Evolutionary conservation across 202 grass and related monocot genomes (phyloP), one percentile per base, ranked within the genome.

Genomic region (Elaeis oleifera): DNA sequence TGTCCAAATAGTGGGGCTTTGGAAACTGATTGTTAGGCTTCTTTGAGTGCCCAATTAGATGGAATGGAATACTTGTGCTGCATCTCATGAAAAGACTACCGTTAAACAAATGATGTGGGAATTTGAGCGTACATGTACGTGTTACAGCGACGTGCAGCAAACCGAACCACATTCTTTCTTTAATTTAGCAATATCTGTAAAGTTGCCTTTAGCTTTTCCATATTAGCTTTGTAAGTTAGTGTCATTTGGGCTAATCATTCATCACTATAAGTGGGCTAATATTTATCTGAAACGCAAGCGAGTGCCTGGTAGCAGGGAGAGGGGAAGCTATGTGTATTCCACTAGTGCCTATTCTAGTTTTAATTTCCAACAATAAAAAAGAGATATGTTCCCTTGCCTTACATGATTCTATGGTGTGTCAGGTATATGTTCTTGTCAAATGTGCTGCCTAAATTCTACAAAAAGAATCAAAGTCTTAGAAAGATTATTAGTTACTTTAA

Each of bases 211-310:
- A 44, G 4, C 58, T 60, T 60, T 60, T 32, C 16, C 27, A 36
- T 36, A 3, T 36, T 7, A 28, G 17, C 29, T 32, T 36, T 36
- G 58, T 29, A 60, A 60, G 58, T n/a, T 60, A 32, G 17, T 60
- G 58, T 60, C 16, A 32, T 60, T 60, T 28, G 58, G 18, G 58
- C 58, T 60, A 32, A 31, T 60, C 24, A 36, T 60, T 19, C 58
- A 8, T 16, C 58, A 32, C 58, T 6, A 19, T 6, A 19, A 60
- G 18, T 24, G 25, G 1, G 17, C 16, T 56, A 6, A 18, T 31
- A 14, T 60, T 60, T 60, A 60, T 60, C 58, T 18, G 32, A 18
- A 20, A 31, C 5, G 9, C 17, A 16, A 36, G 1, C 29, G 14
- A 3, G 7, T 6, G 58, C 16, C 58, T 17, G 19, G 7, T 6